These are phyloP conservation scores for Talaromyces sp. DNA, from an alignment of 2,329 filamentous ascomycete genomes.

Conservation along the genomic window DNA sequence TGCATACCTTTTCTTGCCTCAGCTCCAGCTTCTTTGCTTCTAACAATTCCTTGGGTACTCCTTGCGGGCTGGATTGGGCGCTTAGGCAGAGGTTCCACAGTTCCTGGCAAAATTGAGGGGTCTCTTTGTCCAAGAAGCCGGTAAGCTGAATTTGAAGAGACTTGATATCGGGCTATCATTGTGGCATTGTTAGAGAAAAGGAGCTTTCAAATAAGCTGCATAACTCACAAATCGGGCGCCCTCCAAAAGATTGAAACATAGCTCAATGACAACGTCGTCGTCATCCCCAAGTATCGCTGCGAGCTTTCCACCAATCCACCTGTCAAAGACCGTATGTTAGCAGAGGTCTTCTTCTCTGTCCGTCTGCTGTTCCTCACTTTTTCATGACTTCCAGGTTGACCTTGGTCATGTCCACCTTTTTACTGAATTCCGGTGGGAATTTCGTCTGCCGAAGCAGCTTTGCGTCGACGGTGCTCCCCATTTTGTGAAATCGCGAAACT, in stretches of 20 bases:
- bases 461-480: conserved; percentile 81
- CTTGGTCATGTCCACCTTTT: conserved; percentile 96
- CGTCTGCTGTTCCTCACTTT: conserved; percentile 56
- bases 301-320: conserved; percentile 90
- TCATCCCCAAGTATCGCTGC: conserved; percentile 84
- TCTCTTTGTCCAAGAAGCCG: conserved; percentile 92
- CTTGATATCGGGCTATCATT: conserved; percentile 88
- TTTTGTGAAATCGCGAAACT: conserved; percentile 34
- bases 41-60: conserved; percentile 87
- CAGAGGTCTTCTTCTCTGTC: not conserved
- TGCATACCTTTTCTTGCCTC: conserved; percentile 79
- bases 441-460: conserved; percentile 88
- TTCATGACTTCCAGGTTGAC: conserved; percentile 98
- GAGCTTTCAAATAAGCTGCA: not conserved
- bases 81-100: conserved; percentile 89
- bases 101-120: conserved; percentile 82
- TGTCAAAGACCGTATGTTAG: conserved; percentile 33
- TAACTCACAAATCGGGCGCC: conserved; percentile 66
- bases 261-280: conserved; percentile 92
- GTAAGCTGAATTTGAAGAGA: conserved; percentile 89
- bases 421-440: conserved; percentile 87
- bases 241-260: conserved; percentile 67
- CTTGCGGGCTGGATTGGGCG: conserved; percentile 80
- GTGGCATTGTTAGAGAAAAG: conserved; percentile 17
- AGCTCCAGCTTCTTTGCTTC: conserved; percentile 96